These are phyloP conservation scores for Omphalea diandra DNA, from an alignment of 441 rosid genomes.

Conservation along the genomic window DNA sequence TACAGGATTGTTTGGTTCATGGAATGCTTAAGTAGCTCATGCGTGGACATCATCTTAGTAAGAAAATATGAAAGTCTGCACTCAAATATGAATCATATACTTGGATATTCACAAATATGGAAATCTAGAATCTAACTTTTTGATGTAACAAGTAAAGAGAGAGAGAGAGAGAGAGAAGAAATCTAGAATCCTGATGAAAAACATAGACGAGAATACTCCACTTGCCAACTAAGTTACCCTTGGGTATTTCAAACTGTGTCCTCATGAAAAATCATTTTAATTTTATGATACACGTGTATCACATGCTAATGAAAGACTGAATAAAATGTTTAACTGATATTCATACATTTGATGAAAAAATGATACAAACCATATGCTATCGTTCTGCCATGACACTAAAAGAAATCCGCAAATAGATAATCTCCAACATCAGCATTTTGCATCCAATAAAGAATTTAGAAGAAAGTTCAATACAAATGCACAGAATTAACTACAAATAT, in stretches of 20 bases:
- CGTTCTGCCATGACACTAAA: neutral
- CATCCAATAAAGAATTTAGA: neutral
- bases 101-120: neutral
- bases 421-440: neutral
- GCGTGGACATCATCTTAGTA: neutral
- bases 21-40: neutral
- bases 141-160: too few species aligned
- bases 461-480: neutral
- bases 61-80: neutral
- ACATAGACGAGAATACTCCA: too few species aligned
- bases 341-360: neutral
- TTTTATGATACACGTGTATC: neutral
- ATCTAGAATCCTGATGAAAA: too few species aligned
- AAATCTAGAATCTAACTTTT: too few species aligned
- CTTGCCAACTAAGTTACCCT: too few species aligned
- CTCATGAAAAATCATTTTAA: neutral
- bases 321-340: neutral
- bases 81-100: neutral
- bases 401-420: neutral
- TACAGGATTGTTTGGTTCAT: neutral
- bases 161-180: too few species aligned
- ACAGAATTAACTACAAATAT: neutral
- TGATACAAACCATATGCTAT: neutral
- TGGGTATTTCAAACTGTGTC: neutral
- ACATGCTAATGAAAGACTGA: neutral